Percentiles rank a stretch among this genome's conserved stretches.
phyloP scores from a whole-genome alignment of 2,329 filamentous ascomycete species.

The Pseudocercospora crystallina region DNA sequence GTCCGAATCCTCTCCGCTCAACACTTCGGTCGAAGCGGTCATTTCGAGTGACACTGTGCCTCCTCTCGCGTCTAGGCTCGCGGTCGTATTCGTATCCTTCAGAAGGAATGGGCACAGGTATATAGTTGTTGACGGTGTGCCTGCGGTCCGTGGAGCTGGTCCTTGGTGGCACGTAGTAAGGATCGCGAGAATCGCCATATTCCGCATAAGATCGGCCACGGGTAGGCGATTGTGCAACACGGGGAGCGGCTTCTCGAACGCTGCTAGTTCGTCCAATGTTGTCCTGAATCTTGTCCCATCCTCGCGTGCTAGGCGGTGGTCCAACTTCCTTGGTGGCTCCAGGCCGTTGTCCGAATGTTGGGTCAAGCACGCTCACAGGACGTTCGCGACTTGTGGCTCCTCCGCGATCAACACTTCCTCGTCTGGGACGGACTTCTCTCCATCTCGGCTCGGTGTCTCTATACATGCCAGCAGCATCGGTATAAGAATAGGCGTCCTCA shows the following conservation, averaged over 20 bases:
- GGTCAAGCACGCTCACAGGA: conserved; percentile 47
- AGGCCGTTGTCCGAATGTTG: conserved; percentile 31
- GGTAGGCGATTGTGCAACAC: conserved; percentile 29
- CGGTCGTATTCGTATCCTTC: conserved; percentile 46
- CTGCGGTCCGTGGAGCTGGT: conserved; percentile 42
- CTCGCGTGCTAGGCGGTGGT: conserved; percentile 68
- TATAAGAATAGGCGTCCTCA: conserved; percentile 51
- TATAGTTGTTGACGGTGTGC: conserved; percentile 49
- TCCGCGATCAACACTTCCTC: conserved; percentile 46
- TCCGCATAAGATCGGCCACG: conserved; percentile 26
- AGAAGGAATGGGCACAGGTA: conserved; percentile 17
- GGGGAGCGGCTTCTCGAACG: conserved; percentile 41
- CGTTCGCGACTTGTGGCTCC: conserved; percentile 39
- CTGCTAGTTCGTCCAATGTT: conserved; percentile 44
- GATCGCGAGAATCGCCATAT: conserved; percentile 34
- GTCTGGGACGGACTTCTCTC: conserved; percentile 39
- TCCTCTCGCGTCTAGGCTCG: conserved; percentile 38
- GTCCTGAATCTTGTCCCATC: conserved; percentile 67
- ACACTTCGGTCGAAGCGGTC: conserved; percentile 45
- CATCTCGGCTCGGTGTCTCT: conserved; percentile 51
- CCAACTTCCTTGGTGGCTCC: conserved; percentile 37
- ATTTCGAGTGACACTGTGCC: conserved; percentile 38
- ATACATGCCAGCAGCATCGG: conserved; percentile 52
- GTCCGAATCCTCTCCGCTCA: conserved; percentile 49
- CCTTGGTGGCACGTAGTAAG: conserved; percentile 38